These are phyloP conservation scores for Epithemia pelagica DNA, from an alignment of 108 stramenopile genomes.

Conservation along the genomic window DNA sequence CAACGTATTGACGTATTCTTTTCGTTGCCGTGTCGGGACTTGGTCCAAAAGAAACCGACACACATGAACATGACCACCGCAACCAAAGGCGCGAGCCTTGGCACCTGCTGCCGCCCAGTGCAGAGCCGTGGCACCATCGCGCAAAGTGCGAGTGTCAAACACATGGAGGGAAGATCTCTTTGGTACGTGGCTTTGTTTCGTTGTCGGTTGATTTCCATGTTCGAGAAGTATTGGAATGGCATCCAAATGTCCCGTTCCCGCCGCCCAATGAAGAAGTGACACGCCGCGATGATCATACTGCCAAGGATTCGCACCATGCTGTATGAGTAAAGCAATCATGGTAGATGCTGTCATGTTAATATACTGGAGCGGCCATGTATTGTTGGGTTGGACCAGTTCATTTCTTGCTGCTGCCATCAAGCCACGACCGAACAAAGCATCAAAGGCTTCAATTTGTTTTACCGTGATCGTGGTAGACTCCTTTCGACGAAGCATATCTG, in stretches of 20 bases:
- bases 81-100: slow-evolving; percentile 67
- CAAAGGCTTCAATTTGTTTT: slow-evolving; percentile 70
- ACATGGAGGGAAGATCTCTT: neutral
- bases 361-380: slow-evolving; percentile 36
- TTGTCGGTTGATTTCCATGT: neutral
- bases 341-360: slow-evolving; percentile 52
- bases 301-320: slow-evolving; percentile 69
- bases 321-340: slow-evolving; percentile 46
- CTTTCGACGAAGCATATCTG: neutral
- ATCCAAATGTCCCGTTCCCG: slow-evolving; percentile 62
- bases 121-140: slow-evolving; percentile 71
- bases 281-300: slow-evolving; percentile 65
- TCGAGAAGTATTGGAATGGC: slow-evolving; percentile 38
- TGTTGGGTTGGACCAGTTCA: slow-evolving; percentile 34
- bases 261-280: slow-evolving; percentile 73
- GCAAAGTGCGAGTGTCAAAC: slow-evolving; percentile 11
- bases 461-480: slow-evolving; percentile 28
- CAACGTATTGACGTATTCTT: slow-evolving; percentile 43
- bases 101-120: slow-evolving; percentile 81
- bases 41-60: slow-evolving; percentile 42
- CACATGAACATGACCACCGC: slow-evolving; percentile 55
- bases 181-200: too few species aligned
- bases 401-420: slow-evolving; percentile 63
- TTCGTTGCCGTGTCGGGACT: slow-evolving; percentile 16
- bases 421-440: slow-evolving; percentile 62